A percentile compares a stretch with the other conserved stretches of the same genome.
Conservation (phyloP, 2,329 filamentous ascomycete species). For the Grosmannia huntii region DNA sequence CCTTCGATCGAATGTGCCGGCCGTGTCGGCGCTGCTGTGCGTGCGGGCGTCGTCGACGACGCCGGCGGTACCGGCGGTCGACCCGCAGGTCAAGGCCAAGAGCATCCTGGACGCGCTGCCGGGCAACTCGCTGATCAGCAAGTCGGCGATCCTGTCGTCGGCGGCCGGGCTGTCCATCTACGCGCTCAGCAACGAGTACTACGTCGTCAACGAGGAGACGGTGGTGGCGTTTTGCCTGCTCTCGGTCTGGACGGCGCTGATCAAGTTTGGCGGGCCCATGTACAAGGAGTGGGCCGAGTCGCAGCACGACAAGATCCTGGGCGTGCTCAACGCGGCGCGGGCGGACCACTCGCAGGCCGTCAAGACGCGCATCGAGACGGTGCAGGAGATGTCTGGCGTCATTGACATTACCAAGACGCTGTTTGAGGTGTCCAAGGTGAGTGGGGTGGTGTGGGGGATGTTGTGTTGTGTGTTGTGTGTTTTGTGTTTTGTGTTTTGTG, state of each 20-base stretch:
- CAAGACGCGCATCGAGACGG: conserved; percentile 84
- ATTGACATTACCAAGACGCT: conserved; percentile 95
- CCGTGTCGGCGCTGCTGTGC: conserved; percentile 51
- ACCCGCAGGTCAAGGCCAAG: conserved; percentile 94
- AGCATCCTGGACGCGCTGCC: conserved; percentile 88
- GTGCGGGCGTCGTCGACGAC: conserved; percentile 53
- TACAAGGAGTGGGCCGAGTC: conserved; percentile 87
- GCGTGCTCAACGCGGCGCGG: conserved; percentile 87
- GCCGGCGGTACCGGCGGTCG: conserved; percentile 68
- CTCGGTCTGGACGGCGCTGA: conserved; percentile 82
- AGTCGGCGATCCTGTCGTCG: conserved; percentile 93
- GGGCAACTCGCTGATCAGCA: conserved; percentile 83
- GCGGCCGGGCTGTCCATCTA: conserved; percentile 82
- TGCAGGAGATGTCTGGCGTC: conserved; percentile 87
- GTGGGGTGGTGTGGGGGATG: no score
- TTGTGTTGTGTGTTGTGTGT: no score
- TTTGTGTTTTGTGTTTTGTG: not conserved
- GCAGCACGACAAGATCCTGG: conserved; percentile 85
- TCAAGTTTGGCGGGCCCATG: conserved; percentile 84
- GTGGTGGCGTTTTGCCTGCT: conserved; percentile 87
- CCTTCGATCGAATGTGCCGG: conserved; percentile 6
- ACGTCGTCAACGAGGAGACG: conserved; percentile 98
- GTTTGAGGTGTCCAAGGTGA: conserved; percentile 94
- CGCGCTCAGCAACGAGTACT: conserved; percentile 98
- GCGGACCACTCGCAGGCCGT: conserved; percentile 92